Evolutionary conservation across 176 grass and related monocot species (phyloP), one percentile per base, ranked within the genome.

Genomic region (Hordeum marinum): DNA sequence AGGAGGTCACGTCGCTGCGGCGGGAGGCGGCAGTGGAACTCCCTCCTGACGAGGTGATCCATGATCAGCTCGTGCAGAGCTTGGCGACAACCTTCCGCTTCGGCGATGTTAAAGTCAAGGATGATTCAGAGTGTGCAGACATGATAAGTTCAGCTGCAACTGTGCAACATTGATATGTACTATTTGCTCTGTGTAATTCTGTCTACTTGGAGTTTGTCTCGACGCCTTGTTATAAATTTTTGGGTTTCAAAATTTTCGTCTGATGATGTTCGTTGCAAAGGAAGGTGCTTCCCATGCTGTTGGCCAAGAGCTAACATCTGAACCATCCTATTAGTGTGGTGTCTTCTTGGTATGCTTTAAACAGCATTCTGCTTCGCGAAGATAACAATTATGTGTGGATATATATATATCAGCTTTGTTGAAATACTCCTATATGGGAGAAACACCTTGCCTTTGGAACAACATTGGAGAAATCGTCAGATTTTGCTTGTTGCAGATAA

Each of bases 1-100:
- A 94, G 84, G 93, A 41, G 60, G 96, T 95, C 35, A 94, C 93
- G 6, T 92, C 91, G 15, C 87, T 98, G 81, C 88, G 68, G 59
- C 85, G 70, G 64, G 96, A 98, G 83, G 86, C 88, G 26, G 54
- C 13, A 3, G 72, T 66, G 81, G 91, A 94, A 43, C 87, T 94
- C 75, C 91, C 90, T 31, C 50, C 68, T 62, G 91, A 95, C 74
- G 93, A 88, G 85, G 88, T 92, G 83, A 92, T 95, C 73, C 93
- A 94, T 72, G 86, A 89, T 29, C 93, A 98, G 65, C 91, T 98
- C 15, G 84, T 94, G 79, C 85, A 92, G 58, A 85, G 87, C 75
- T 81, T 94, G 73, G 90, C 81, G 4, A 85, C n/a, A 79, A 77
- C 86, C 14, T 86, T 98, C 83, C 41, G 41, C 5, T 87, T 91